Evolutionary conservation across 139 green algal genomes (phyloP).

Genomic region (Bryopsis sp.): DNA sequence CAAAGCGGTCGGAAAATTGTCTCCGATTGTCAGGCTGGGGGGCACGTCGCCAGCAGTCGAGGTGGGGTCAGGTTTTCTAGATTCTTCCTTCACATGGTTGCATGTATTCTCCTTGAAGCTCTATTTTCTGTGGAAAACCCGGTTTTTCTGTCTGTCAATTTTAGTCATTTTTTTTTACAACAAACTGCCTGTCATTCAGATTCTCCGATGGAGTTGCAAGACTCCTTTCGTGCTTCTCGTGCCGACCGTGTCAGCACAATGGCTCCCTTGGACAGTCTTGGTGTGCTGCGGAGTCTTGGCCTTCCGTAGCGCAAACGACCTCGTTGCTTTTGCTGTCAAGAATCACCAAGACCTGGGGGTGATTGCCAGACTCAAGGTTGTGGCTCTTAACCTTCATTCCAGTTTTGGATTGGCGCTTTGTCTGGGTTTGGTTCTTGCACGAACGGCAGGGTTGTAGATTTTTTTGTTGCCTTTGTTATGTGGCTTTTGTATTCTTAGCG

Average conservation of each 20-base stretch:
- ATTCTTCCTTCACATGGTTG: background rate
- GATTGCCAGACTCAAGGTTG: background rate
- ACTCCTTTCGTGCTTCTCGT: background rate
- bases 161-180: background rate
- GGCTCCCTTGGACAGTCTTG: background rate
- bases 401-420: background rate
- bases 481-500: too few species aligned
- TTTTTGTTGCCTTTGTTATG: too few species aligned
- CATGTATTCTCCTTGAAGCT: background rate
- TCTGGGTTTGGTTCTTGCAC: too few species aligned
- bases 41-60: slow-evolving; percentile 25
- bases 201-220: background rate
- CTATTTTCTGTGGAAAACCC: background rate
- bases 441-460: too few species aligned
- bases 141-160: background rate
- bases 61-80: slow-evolving; percentile 4
- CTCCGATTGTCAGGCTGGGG: slow-evolving; percentile 75
- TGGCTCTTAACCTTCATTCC: background rate
- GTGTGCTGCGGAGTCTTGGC: background rate
- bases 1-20: slow-evolving; percentile 64
- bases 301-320: background rate
- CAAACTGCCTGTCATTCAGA: background rate
- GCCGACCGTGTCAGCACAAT: background rate
- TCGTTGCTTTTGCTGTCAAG: background rate
- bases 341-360: background rate